Conservation (phyloP, 805 yeast species). For the Jamesozyma lodderae region DNA sequence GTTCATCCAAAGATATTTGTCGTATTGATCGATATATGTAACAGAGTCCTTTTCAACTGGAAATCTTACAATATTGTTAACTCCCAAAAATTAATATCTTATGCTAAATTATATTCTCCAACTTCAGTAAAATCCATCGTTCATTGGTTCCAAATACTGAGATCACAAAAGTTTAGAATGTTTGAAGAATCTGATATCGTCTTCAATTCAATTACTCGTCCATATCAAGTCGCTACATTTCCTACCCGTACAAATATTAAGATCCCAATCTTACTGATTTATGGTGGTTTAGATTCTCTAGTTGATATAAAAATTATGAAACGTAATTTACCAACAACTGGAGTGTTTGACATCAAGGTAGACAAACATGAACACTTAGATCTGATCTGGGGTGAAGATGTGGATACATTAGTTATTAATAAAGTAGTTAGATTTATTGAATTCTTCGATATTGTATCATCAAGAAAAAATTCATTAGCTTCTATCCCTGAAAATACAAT, state of each 20-base stretch:
- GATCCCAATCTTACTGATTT: constrained; percentile 67
- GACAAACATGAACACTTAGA: constrained; percentile 82
- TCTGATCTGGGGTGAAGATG: constrained; percentile 76
- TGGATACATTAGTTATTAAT: constrained; percentile 38
- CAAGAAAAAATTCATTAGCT: constrained; percentile 4
- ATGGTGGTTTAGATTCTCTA: constrained; percentile 73
- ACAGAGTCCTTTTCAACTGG: constrained; percentile 73
- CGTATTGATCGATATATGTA: constrained; percentile 58
- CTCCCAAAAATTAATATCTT: constrained; percentile 69
- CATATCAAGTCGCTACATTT: constrained; percentile 31
- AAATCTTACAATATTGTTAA: constrained; percentile 56
- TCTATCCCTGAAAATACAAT: background rate
- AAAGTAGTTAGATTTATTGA: constrained; percentile 34
- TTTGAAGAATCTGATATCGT: constrained; percentile 55
- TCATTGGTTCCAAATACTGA: constrained; percentile 92
- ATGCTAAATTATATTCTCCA: constrained; percentile 81
- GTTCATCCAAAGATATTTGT: constrained; percentile 26
- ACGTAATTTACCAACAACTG: constrained; percentile 49
- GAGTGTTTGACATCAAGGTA: constrained; percentile 47
- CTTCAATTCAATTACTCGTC: constrained; percentile 30
- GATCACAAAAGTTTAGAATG: constrained; percentile 75
- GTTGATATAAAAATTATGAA: constrained; percentile 79
- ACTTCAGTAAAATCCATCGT: constrained; percentile 88
- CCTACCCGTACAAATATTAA: constrained; percentile 59
- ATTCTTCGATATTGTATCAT: constrained; percentile 17